Percentiles rank a stretch among this genome's conserved stretches.
Conservation (phyloP, 208 protist species). For the Acanthamoeba royreba region DNA sequence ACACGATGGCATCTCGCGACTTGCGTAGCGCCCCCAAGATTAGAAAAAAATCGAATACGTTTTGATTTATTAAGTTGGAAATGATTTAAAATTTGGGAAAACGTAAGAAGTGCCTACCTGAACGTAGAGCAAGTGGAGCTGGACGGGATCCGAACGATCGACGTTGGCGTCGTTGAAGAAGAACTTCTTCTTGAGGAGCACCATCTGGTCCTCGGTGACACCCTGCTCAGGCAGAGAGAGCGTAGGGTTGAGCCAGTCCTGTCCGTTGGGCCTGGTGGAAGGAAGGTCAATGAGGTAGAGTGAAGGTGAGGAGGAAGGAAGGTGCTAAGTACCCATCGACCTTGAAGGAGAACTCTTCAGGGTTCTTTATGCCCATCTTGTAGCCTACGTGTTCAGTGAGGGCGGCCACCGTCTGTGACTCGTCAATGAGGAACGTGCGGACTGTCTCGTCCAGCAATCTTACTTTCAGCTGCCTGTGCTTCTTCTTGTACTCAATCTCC, state of each 20-base stretch:
- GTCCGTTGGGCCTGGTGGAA: background rate
- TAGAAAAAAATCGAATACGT: background rate
- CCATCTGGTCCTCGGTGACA: slow-evolving; percentile 59
- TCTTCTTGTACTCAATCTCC: slow-evolving; percentile 74
- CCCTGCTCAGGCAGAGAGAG: slow-evolving; percentile 75
- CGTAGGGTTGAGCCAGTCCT: slow-evolving; percentile 73
- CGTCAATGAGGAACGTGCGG: background rate
- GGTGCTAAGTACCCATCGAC: background rate
- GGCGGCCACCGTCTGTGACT: background rate
- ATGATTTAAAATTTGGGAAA: background rate
- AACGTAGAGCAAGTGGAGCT: slow-evolving; percentile 78
- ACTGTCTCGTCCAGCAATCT: slow-evolving; percentile 51
- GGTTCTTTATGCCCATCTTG: slow-evolving; percentile 76
- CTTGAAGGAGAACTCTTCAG: slow-evolving; percentile 79
- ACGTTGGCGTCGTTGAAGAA: slow-evolving; percentile 81
- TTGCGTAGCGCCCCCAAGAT: background rate
- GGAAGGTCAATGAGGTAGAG: background rate
- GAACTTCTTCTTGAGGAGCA: slow-evolving; percentile 80
- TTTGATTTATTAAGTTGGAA: background rate
- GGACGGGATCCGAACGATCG: slow-evolving; percentile 77
- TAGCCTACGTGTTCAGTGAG: background rate
- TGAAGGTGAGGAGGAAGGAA: background rate
- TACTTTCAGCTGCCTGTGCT: slow-evolving; percentile 74
- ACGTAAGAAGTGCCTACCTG: slow-evolving; percentile 33
- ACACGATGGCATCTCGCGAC: slow-evolving; percentile 71